These are phyloP conservation scores for Lactifluus echinatus DNA, from an alignment of 768 basidiomycete genomes.

Conservation along the genomic window DNA sequence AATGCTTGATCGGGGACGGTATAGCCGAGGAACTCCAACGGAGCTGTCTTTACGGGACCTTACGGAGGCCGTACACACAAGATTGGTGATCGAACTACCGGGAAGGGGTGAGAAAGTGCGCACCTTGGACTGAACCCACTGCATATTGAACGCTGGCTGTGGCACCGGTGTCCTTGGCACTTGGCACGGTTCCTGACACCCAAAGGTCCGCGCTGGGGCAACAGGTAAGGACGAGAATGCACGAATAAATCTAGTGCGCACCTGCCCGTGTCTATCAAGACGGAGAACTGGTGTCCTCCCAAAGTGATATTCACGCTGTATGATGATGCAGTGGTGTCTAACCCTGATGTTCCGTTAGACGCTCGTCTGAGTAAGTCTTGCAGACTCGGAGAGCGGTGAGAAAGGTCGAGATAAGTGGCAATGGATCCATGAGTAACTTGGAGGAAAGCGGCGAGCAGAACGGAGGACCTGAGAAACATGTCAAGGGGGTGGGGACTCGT, in stretches of 20 bases:
- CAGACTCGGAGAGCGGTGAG: neutral
- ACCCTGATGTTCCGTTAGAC: neutral
- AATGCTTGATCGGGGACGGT: slow-evolving; percentile 38
- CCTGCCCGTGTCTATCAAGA: slow-evolving; percentile 42
- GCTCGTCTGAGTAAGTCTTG: neutral
- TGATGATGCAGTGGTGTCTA: neutral
- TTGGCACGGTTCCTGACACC: slow-evolving; percentile 40
- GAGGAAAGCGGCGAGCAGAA: neutral
- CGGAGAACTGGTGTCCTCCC: slow-evolving; percentile 26
- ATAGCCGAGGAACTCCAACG: slow-evolving; percentile 38
- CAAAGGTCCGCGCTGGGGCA: slow-evolving; percentile 53
- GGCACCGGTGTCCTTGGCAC: slow-evolving; percentile 32
- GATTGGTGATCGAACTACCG: neutral
- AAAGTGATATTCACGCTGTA: slow-evolving; percentile 30
- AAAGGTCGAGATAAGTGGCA: neutral
- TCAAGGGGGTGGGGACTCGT: neutral
- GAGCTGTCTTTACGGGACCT: slow-evolving; percentile 38
- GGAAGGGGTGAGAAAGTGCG: neutral
- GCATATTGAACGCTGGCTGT: slow-evolving; percentile 43
- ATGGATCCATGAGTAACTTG: neutral
- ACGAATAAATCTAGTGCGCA: slow-evolving; percentile 11
- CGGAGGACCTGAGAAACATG: neutral
- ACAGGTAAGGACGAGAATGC: neutral
- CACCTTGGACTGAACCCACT: slow-evolving; percentile 34
- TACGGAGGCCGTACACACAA: neutral